Evolutionary conservation across 257 asterid species (phyloP).

Genomic region (Lavandula angustifolia): DNA sequence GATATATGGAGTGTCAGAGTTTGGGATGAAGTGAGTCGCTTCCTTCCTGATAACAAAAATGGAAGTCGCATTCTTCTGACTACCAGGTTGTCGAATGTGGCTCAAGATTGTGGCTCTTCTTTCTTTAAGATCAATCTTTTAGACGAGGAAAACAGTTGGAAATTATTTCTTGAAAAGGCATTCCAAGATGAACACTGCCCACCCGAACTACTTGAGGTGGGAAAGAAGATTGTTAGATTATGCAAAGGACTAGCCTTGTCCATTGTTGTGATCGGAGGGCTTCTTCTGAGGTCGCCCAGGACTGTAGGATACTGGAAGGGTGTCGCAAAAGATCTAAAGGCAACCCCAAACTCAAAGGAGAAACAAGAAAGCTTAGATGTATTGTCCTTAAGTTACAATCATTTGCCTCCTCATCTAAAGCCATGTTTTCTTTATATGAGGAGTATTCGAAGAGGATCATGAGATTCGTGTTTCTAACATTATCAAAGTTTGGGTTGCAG

Average conservation of each 20-base stretch:
- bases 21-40: too few species aligned
- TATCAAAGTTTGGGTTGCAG: neutral
- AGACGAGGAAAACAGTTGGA: neutral
- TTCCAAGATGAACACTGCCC: neutral
- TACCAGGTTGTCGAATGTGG: too few species aligned
- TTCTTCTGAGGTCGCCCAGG: neutral
- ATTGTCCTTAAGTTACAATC: neutral
- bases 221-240: neutral
- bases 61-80: too few species aligned
- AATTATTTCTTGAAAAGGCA: neutral
- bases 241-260: slow-evolving; percentile 11
- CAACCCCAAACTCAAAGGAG: neutral
- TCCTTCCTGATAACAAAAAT: too few species aligned
- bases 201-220: neutral
- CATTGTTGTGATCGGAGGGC: slow-evolving; percentile 1
- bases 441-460: neutral
- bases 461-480: neutral
- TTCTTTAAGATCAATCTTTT: too few species aligned
- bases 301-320: neutral
- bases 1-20: too few species aligned
- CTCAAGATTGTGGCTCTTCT: too few species aligned
- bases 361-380: neutral
- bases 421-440: neutral
- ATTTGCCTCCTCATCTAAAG: neutral
- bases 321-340: neutral